Evolutionary conservation across 257 asterid species (phyloP).

Genomic region (Phtheirospermum japonicum): DNA sequence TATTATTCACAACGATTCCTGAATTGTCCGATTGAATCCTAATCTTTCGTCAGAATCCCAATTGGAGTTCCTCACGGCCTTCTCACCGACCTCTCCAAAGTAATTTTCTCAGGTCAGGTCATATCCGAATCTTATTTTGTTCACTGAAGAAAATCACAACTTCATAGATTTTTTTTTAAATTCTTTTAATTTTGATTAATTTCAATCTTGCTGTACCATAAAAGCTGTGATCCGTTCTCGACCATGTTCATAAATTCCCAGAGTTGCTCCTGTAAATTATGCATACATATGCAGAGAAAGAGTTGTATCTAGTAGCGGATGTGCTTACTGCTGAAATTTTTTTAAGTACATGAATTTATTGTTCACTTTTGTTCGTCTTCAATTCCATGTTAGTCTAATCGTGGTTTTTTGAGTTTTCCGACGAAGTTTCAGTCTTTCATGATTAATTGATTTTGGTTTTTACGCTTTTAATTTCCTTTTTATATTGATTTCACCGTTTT

Average conservation of each 20-base stretch:
- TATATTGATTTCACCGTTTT: too few species aligned
- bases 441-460: neutral
- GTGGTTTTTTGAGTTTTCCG: neutral
- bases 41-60: slow-evolving; percentile 29
- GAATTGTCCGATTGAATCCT: slow-evolving; percentile 29
- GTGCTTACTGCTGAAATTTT: slow-evolving; percentile 8
- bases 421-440: neutral
- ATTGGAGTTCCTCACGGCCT: slow-evolving; percentile 23
- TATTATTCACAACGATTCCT: too few species aligned
- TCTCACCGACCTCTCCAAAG: slow-evolving; percentile 19
- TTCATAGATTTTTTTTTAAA: slow-evolving; percentile 1
- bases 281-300: neutral
- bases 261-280: neutral
- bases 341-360: neutral
- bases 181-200: neutral
- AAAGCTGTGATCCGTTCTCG: slow-evolving; percentile 1
- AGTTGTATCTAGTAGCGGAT: too few species aligned
- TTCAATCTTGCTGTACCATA: neutral
- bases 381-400: slow-evolving; percentile 5
- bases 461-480: too few species aligned
- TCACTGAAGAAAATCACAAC: neutral
- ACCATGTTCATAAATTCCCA: neutral
- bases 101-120: slow-evolving; percentile 30
- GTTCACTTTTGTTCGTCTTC: slow-evolving; percentile 1
- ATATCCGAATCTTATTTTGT: neutral